Conservation (phyloP, 495 filamentous ascomycete genomes). For the Penicillium parvum region DNA sequence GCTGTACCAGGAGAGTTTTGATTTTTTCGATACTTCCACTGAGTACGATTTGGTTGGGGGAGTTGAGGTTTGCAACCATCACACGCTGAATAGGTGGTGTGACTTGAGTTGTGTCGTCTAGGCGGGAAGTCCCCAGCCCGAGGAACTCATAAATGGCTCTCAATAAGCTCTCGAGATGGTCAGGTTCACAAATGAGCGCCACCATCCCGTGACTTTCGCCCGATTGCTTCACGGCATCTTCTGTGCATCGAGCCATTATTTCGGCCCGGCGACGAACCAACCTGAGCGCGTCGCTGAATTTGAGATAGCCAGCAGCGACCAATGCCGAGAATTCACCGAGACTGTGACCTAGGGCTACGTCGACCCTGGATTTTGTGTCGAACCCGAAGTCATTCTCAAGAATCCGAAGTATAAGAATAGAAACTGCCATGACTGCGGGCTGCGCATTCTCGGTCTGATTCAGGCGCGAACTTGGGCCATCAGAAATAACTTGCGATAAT, state of each 20-base stretch:
- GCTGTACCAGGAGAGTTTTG: constrained; percentile 76
- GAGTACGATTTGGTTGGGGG: constrained; percentile 92
- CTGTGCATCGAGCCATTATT: constrained; percentile 75
- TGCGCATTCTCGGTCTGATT: constrained; percentile 85
- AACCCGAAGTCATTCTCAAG: constrained; percentile 84
- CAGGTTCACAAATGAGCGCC: constrained; percentile 79
- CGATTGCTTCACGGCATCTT: constrained; percentile 53
- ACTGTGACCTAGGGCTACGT: constrained; percentile 86
- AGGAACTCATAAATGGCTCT: constrained; percentile 76
- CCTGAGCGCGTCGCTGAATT: constrained; percentile 69
- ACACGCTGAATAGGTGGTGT: constrained; percentile 78
- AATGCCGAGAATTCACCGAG: constrained; percentile 94
- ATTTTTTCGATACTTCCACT: constrained; percentile 84
- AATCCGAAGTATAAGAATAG: constrained; percentile 83
- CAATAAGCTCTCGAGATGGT: constrained; percentile 63
- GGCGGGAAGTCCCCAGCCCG: constrained; percentile 54
- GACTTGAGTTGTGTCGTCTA: constrained; percentile 59
- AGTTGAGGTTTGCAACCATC: constrained; percentile 90
- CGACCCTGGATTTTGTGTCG: constrained; percentile 58
- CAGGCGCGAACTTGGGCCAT: constrained; percentile 70
- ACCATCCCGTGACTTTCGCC: constrained; percentile 87
- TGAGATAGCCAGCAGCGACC: constrained; percentile 73
- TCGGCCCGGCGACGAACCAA: constrained; percentile 78
- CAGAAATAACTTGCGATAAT: constrained; percentile 71
- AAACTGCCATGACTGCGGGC: constrained; percentile 93